Evolutionary conservation across 176 grass and related monocot species (phyloP).

Genomic region (Chrysopogon serrulatus): DNA sequence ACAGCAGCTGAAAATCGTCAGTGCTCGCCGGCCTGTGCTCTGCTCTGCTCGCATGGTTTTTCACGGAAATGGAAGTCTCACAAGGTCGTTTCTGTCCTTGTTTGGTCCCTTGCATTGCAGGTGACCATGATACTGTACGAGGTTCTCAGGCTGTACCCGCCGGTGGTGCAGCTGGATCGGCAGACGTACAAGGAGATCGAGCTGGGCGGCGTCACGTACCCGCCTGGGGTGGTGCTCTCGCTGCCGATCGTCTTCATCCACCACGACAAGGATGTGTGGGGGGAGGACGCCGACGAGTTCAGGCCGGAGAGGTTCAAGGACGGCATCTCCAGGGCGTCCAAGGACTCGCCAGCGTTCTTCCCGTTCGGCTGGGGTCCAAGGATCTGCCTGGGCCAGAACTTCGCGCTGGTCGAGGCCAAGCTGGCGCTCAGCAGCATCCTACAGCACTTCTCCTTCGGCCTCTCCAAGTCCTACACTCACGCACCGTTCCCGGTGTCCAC

Average conservation of each 20-base stretch:
- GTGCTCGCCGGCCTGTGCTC: too few relatives aligned
- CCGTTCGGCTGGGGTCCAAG: constrained; percentile 45
- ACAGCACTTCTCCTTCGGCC: constrained; percentile 38
- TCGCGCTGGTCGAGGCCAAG: constrained; percentile 53
- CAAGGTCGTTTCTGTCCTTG: not conserved
- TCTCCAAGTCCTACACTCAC: constrained; percentile 43
- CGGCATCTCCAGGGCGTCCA: constrained; percentile 35
- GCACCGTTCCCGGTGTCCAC: constrained; percentile 27
- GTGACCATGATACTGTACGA: constrained; percentile 49
- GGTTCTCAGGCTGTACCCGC: constrained; percentile 54
- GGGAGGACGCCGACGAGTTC: constrained; percentile 43
- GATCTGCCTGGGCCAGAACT: constrained; percentile 48
- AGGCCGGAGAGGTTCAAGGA: constrained; percentile 47
- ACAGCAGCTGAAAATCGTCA: constrained; percentile 40
- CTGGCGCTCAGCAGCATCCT: constrained; percentile 48
- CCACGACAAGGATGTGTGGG: constrained; percentile 29
- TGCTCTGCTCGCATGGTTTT: not conserved
- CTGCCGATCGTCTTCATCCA: constrained; percentile 33
- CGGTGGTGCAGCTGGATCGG: constrained; percentile 15
- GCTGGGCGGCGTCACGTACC: constrained; percentile 43
- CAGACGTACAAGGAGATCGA: constrained; percentile 18
- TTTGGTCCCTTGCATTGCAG: constrained; percentile 1
- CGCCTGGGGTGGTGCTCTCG: constrained; percentile 7
- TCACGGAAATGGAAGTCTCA: not conserved
- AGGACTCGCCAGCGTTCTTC: constrained; percentile 14